Evolutionary conservation across 2,329 filamentous ascomycete genomes (phyloP).

Genomic region (Beauveria varroae): DNA sequence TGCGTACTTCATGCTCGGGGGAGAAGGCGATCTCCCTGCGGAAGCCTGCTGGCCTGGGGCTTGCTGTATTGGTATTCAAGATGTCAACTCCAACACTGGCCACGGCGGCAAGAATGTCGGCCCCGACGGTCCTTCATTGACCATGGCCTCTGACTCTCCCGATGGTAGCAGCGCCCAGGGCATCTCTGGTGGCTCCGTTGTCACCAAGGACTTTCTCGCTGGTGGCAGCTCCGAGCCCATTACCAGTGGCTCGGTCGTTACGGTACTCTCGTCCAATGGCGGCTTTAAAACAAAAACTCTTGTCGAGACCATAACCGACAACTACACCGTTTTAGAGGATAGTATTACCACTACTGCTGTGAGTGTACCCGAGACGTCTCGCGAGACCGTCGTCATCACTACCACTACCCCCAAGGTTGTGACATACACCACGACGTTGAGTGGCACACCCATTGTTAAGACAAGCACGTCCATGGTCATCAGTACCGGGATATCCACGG

Average conservation of each 20-base stretch:
- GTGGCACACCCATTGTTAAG: background rate
- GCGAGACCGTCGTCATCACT: background rate
- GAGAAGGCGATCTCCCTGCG: background rate
- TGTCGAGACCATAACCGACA: background rate
- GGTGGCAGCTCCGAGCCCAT: background rate
- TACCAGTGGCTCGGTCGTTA: background rate
- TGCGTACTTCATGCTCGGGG: background rate
- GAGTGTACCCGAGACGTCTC: background rate
- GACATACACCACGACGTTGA: background rate
- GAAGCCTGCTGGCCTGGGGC: conserved; percentile 3
- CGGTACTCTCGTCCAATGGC: background rate
- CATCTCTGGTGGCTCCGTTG: background rate
- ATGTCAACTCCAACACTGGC: background rate
- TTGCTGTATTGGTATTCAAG: background rate
- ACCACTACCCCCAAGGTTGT: background rate
- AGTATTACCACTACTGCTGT: background rate
- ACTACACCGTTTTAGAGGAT: background rate
- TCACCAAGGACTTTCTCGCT: too few relatives aligned
- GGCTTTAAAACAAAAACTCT: background rate
- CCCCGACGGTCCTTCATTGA: background rate
- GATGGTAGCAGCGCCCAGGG: background rate
- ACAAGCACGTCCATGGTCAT: background rate
- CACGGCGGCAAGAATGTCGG: background rate
- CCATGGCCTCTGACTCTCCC: background rate
- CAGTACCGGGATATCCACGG: background rate